Evolutionary conservation across 306 rosid species (phyloP), one percentile per base, ranked within the genome.

Genomic region (peach (Prunus persica)): DNA sequence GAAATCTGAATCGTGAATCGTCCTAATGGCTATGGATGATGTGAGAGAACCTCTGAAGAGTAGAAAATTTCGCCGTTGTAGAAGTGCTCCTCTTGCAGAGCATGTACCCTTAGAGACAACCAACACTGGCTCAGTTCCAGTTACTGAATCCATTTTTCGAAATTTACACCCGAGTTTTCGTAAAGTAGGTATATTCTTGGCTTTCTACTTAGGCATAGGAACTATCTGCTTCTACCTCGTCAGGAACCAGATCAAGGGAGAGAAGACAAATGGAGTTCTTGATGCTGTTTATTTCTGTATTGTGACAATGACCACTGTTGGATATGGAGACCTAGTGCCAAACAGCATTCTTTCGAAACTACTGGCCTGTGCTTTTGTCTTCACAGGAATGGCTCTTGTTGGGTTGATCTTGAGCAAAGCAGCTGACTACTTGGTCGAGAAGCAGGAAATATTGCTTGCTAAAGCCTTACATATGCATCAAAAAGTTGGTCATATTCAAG

Each of bases 281-380:
- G 91, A 87, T 61, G 86, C 91, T 6, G 27, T 84, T 38, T 84
- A 87, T 65, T 84, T 87, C 82, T 80, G 80, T 70, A 66, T 78
- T 52, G 91, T 87, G 61, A 87, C 91, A 46, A 87, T 87, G 91
- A 83, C 91, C 27, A 87, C 91, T 11, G 78, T 87, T 3, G 88
- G 91, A 64, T 87, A 87, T 69, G 91, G 91, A 41, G 91, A 87
- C 61, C 72, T 87, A 2, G 87, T 84, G 24, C 91, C 91, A 0
- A 66, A 74, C 71, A 84, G 68, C 20, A 32, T 24, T 16, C 38
- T 65, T 11, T 52, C 88, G 9, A 87, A 87, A 27, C 78, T 87
- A 8, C 83, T 87, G 3, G 91, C 88, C 34, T 82, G 88, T 76
- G 87, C 80, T 41, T 87, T 82, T n/a, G 88, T 79, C 43, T 87